phyloP scores from a whole-genome alignment of 768 basidiomycete species.

The Stropharia rugosoannulata region DNA sequence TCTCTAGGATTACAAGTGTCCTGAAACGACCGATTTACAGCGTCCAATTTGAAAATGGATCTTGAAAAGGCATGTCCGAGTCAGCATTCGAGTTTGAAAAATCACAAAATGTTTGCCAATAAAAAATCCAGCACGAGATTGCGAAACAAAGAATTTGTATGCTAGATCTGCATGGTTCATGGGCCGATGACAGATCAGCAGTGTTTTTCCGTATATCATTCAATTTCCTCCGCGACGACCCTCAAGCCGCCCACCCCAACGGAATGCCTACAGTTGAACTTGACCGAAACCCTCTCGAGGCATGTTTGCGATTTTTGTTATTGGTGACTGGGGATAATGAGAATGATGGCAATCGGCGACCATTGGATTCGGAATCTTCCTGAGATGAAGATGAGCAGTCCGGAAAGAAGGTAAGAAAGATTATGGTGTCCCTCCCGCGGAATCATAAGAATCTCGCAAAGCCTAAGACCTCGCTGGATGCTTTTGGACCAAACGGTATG shows the following conservation, averaged over 20 bases:
- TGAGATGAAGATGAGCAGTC: conserved; percentile 56
- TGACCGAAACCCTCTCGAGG: conserved; percentile 80
- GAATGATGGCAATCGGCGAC: conserved; percentile 26
- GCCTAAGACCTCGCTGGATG: conserved; percentile 82
- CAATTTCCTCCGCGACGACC: conserved; percentile 84
- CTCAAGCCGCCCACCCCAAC: conserved; percentile 56
- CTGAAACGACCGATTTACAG: conserved; percentile 60
- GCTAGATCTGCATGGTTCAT: conserved; percentile 84
- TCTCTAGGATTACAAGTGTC: conserved; percentile 67
- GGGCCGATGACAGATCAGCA: conserved; percentile 76
- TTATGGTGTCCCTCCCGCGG: conserved; percentile 53
- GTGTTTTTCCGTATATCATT: conserved; percentile 89
- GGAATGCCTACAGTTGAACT: conserved; percentile 77
- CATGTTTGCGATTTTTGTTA: conserved; percentile 79
- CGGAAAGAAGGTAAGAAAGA: conserved; percentile 42
- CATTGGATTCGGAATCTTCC: conserved; percentile 58
- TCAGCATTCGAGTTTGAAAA: background rate
- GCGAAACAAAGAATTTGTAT: conserved; percentile 78
- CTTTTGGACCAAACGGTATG: conserved; percentile 86
- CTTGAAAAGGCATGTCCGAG: conserved; percentile 82
- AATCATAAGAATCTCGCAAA: conserved; percentile 80
- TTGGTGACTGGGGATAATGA: conserved; percentile 67
- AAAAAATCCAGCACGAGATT: conserved; percentile 54
- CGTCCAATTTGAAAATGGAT: conserved; percentile 60
- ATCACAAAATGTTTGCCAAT: background rate